These are phyloP conservation scores for Fusarium piperis DNA, from an alignment of 2,329 filamentous ascomycete genomes.

Conservation along the genomic window DNA sequence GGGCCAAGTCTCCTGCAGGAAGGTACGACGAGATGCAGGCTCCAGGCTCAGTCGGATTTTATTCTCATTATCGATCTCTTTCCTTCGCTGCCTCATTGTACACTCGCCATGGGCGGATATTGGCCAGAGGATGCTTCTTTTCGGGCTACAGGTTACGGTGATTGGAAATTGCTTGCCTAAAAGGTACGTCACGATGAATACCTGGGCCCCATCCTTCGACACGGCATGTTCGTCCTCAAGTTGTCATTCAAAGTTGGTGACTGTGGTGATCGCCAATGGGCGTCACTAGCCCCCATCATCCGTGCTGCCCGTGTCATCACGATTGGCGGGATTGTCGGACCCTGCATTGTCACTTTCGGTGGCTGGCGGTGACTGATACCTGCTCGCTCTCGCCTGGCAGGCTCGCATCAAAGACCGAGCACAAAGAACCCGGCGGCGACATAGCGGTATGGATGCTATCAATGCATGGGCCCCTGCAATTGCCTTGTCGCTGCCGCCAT, in stretches of 20 bases:
- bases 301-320: not conserved
- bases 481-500: not conserved
- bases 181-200: not conserved
- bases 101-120: not conserved
- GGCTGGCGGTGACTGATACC: conserved; percentile 26
- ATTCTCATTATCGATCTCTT: not conserved
- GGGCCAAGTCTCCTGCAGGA: not conserved
- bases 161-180: not conserved
- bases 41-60: not conserved
- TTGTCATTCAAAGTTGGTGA: not conserved
- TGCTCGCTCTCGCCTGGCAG: conserved; percentile 18
- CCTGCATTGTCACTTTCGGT: conserved; percentile 30
- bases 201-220: not conserved
- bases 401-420: conserved; percentile 6
- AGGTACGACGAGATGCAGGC: not conserved
- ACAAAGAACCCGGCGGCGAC: not conserved
- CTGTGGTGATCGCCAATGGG: conserved; percentile 9
- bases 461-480: conserved; percentile 3
- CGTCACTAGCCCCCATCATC: conserved; percentile 1
- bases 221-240: not conserved
- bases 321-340: conserved; percentile 24
- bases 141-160: not conserved
- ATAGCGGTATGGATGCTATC: conserved; percentile 5
- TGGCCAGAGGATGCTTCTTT: not conserved
- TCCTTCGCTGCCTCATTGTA: not conserved